phyloP scores from a whole-genome alignment of 164 flowering plant genomes.

The Magnolia sinica region DNA sequence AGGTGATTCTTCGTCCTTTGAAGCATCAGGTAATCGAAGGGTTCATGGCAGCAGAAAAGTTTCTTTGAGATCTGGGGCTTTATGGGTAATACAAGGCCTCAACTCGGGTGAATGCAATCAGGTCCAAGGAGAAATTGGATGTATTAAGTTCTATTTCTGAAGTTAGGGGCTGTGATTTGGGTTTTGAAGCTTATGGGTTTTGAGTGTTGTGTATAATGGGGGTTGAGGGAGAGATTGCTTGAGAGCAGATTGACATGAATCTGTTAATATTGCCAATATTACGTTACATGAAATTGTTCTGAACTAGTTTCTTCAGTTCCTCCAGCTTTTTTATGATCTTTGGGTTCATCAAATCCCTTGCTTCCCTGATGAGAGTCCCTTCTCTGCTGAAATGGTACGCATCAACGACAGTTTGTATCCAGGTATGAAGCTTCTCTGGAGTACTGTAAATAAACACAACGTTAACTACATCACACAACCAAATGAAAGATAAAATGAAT shows the following conservation, averaged over 20 bases:
- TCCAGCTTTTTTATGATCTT: constrained; percentile 42
- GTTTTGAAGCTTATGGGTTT: neutral
- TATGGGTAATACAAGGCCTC: no score
- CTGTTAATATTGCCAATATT: constrained; percentile 4
- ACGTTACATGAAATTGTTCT: constrained; percentile 47
- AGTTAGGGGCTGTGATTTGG: no score
- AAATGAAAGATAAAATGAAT: neutral
- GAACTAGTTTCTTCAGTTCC: constrained; percentile 46
- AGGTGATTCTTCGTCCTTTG: no score
- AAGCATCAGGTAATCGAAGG: no score
- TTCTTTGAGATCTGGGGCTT: no score
- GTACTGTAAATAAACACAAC: constrained; percentile 40
- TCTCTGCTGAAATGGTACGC: constrained; percentile 61
- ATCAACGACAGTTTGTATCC: constrained; percentile 52
- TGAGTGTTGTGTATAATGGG: neutral
- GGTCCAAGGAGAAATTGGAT: no score
- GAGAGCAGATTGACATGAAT: neutral
- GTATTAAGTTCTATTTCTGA: no score
- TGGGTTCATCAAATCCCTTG: constrained; percentile 63
- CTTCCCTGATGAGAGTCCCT: constrained; percentile 58
- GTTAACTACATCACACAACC: neutral
- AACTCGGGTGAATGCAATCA: no score
- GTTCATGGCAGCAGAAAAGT: no score
- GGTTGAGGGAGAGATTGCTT: neutral
- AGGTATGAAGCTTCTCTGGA: constrained; percentile 60